phyloP scores from a whole-genome alignment of 306 rosid genomes.

The Parietaria judaica region DNA sequence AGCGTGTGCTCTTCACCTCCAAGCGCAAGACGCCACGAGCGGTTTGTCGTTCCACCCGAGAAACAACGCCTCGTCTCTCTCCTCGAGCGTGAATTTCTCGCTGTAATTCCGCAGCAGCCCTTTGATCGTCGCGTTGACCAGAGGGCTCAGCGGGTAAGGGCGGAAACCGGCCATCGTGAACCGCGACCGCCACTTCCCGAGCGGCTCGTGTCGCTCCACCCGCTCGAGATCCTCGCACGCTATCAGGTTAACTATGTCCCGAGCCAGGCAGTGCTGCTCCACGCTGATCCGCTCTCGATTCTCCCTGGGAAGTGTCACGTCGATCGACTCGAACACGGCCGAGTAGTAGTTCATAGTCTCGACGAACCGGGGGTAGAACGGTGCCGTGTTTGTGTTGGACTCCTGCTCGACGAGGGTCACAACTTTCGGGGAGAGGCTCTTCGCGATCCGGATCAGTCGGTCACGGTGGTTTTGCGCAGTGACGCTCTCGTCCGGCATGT shows the following conservation, averaged over 20 bases:
- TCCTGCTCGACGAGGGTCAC: slow-evolving; percentile 92
- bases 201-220: slow-evolving; percentile 78
- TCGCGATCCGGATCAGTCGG: slow-evolving; percentile 51
- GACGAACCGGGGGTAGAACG: slow-evolving; percentile 60
- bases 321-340: slow-evolving; percentile 69
- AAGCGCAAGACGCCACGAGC: slow-evolving; percentile 65
- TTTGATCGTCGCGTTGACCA: slow-evolving; percentile 52
- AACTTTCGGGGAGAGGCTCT: slow-evolving; percentile 68
- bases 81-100: slow-evolving; percentile 66
- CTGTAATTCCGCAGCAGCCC: slow-evolving; percentile 55
- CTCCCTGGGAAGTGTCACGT: slow-evolving; percentile 58
- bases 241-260: slow-evolving; percentile 74
- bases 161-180: slow-evolving; percentile 70
- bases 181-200: slow-evolving; percentile 65
- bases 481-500: slow-evolving; percentile 70
- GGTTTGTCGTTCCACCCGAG: slow-evolving; percentile 73
- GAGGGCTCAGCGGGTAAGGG: slow-evolving; percentile 61
- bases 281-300: slow-evolving; percentile 62
- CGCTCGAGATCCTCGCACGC: slow-evolving; percentile 87
- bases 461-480: slow-evolving; percentile 51
- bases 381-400: slow-evolving; percentile 48
- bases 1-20: slow-evolving; percentile 40
- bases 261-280: slow-evolving; percentile 88
- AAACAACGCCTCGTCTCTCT: slow-evolving; percentile 57
- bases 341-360: slow-evolving; percentile 57